phyloP scores from a whole-genome alignment of 192 early-diverging fungal genomes.

The Phycomyces nitens region DNA sequence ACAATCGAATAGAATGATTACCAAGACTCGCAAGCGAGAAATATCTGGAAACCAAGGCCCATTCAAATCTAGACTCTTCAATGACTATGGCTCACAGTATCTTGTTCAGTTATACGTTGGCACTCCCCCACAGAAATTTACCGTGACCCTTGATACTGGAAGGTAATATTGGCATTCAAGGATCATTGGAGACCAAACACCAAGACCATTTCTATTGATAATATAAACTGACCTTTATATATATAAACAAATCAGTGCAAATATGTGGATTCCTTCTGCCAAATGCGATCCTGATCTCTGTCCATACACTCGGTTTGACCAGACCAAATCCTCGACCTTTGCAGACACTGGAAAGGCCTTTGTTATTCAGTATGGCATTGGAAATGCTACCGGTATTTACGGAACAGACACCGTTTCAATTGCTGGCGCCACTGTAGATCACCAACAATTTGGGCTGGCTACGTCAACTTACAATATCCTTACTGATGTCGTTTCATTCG shows the following conservation, averaged over 20 bases:
- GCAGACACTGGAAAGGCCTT: background rate
- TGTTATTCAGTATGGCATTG: conserved; percentile 10
- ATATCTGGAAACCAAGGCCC: conserved; percentile 7
- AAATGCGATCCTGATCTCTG: conserved; percentile 9
- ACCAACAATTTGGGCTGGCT: conserved; percentile 18
- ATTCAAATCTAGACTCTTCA: conserved; percentile 9
- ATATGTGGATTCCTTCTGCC: conserved; percentile 15
- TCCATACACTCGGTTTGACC: conserved; percentile 3
- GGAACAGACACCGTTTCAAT: conserved; percentile 16
- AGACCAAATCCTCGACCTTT: conserved; percentile 8
- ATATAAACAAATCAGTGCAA: background rate
- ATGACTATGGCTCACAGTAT: conserved; percentile 14
- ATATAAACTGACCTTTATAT: background rate
- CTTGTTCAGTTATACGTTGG: conserved; percentile 11
- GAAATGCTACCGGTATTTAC: conserved; percentile 10
- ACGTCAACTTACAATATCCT: conserved; percentile 1
- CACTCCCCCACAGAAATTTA: conserved; percentile 14
- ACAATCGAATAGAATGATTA: too few species aligned
- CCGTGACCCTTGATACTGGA: conserved; percentile 20
- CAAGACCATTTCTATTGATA: background rate
- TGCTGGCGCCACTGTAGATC: conserved; percentile 6
- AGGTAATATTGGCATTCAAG: conserved; percentile 3
- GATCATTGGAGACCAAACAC: background rate
- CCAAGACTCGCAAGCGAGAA: too few species aligned
- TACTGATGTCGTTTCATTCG: conserved; percentile 1